Evolutionary conservation across 495 filamentous ascomycete species (phyloP), one percentile per base, ranked within the genome.

Genomic region (Trichoderma gamsii): DNA sequence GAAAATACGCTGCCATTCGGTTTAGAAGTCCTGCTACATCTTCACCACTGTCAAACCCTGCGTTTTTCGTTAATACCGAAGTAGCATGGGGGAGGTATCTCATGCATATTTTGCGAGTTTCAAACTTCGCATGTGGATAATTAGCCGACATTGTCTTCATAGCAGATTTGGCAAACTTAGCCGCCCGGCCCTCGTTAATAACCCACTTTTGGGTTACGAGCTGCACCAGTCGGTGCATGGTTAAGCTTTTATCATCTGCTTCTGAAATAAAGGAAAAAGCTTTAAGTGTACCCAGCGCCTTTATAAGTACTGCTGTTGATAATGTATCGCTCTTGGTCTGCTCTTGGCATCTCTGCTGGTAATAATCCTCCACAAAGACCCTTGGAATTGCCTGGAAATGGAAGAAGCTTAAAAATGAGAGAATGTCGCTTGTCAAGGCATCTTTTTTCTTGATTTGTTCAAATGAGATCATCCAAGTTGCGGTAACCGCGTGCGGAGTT

Each of bases 181-280:
- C 67, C 35, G 76, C 64, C 11, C 38, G 70, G n/a, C 68, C 74
- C 41, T 78, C 70, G 11, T 69, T 68, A 32, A 71, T 68, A 2
- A 85, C 73, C 83, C 81, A 84, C 63, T 76, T 82, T 43, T 73
- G 78, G 2, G 75, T 77, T 18, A 77, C 76, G 16, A 83, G 41
- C 66, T 83, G 80, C 32, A 84, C 79, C 9, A 83, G 71, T 46
- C 79, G 72, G 73, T 83, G 80, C 66, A 84, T 71, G 25, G 76
- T 70, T 16, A 79, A 78, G 11, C 38, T 69, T 5, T 68, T n/a
- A 5, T 68, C 67, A 6, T 70, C 71, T 43, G 68, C 69, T 9
- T 72, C 72, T 0, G 64, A 56, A 29, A 85, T 70, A 9, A 85
- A 74, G 0, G 80, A 85, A 69, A 78, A 82, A 0, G 80, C 77